Percentiles rank a stretch among this genome's conserved stretches.
Conservation (phyloP, 768 basidiomycete genomes). For the Hirschioporus abietinus region DNA sequence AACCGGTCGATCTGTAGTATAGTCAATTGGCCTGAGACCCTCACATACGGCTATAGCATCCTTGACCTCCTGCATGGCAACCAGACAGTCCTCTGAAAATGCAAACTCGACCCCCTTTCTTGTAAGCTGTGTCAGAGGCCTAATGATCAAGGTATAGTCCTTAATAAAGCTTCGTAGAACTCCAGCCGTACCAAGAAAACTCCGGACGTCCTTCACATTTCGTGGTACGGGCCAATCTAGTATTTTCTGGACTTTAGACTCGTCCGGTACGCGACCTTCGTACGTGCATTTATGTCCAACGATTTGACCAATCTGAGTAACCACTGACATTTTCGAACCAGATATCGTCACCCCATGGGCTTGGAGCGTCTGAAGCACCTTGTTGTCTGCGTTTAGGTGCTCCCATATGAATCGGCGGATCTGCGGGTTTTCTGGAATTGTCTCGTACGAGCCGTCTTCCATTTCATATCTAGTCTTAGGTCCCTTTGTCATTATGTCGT, state of each 20-base stretch:
- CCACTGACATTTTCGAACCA: constrained; percentile 7
- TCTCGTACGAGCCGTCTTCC: constrained; percentile 14
- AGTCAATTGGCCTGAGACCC: constrained; percentile 13
- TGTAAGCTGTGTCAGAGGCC: constrained; percentile 22
- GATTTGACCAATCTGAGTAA: background rate
- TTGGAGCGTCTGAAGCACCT: constrained; percentile 28
- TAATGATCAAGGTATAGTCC: constrained; percentile 18
- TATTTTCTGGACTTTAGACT: constrained; percentile 15
- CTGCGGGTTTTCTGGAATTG: constrained; percentile 21
- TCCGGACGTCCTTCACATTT: constrained; percentile 14
- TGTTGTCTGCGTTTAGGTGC: constrained; percentile 29
- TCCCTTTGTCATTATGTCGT: constrained; percentile 23
- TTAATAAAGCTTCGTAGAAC: constrained; percentile 25
- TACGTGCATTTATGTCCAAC: constrained; percentile 11
- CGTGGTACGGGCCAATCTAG: constrained; percentile 23
- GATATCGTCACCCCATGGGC: constrained; percentile 19
- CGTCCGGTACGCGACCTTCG: constrained; percentile 12
- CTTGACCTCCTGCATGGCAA: constrained; percentile 21
- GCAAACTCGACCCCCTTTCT: constrained; percentile 23
- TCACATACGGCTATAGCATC: constrained; percentile 12
- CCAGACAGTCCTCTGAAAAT: constrained; percentile 11
- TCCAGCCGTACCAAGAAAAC: constrained; percentile 26
- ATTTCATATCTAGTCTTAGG: constrained; percentile 19
- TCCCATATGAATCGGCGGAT: constrained; percentile 32
- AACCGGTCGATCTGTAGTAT: constrained; percentile 7